Base-by-base conservation (phyloP, 2,329 filamentous ascomycete species). In the Esteya vermicola region DNA sequence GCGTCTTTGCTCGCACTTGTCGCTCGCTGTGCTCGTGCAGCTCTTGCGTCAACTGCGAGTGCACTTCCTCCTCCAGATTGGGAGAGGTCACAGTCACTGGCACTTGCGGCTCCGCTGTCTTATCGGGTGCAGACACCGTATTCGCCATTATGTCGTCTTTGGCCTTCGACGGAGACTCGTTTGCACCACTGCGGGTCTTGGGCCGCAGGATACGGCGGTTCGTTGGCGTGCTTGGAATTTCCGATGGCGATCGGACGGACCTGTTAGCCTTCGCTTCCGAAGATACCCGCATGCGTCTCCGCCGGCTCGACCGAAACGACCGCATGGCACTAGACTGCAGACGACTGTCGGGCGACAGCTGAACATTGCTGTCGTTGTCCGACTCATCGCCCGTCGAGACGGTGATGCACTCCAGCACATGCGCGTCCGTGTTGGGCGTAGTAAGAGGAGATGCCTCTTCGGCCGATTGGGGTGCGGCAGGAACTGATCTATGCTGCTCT, bases 401-500 rank as follows among this genome's bases (percentile, higher is more conserved):
- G 4, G 54, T 54, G 31, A 60, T 60, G 46, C 56, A 58, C 38
- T 57, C 57, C 9, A 45, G 36, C 9, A 45, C 36, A 5, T 31
- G 35, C 5, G 4, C 27, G 14, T 22, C 32, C 9, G 13, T 26
- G 48, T 44, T 25, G 48, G n/a, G n/a, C n/a, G n/a, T n/a, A n/a
- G n/a, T n/a, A n/a, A n/a, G n/a, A n/a, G n/a, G n/a, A n/a, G n/a
- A 40, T 7, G 48, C 18, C 16, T 26, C 28, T 13, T 32, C 21
- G 48, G 25, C 50, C 49, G 12, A 55, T n/a, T n/a, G n/a, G n/a
- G n/a, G n/a, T 50, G 43, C 56, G 3, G 44, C 41, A 10, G 44
- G 33, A 21, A 34, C 42, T 8, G 31, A 9, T n/a, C 12, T n/a
- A 8, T 33, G 37, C 57, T 19, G 55, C 57, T 70, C 68, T 9